These are phyloP conservation scores for Dictyostelium purpureum DNA, from an alignment of 78 protist species.

Conservation along the genomic window DNA sequence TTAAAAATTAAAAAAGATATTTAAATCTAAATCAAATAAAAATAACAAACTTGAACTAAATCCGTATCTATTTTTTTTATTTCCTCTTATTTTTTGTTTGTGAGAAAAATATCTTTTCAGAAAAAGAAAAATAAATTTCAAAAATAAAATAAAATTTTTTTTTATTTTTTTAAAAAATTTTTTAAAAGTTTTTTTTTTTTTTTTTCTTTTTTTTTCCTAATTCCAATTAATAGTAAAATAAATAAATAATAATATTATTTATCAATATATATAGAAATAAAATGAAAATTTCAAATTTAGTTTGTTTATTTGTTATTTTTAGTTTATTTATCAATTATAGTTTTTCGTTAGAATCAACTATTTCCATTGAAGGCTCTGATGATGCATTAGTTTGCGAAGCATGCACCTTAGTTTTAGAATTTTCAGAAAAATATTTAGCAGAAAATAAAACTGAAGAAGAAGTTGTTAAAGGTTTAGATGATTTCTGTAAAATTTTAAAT, in stretches of 20 bases:
- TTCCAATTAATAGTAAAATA: neutral
- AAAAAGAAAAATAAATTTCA: too few relatives aligned
- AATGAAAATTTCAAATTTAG: neutral
- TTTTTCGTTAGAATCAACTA: neutral
- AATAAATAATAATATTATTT: neutral
- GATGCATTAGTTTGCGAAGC: neutral
- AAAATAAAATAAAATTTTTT: too few relatives aligned
- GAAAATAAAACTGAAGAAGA: neutral
- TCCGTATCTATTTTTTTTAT: too few relatives aligned
- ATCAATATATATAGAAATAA: neutral
- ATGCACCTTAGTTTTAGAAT: neutral
- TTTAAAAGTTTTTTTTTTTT: too few relatives aligned
- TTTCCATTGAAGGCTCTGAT: neutral
- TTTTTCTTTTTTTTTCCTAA: neutral
- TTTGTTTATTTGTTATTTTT: neutral
- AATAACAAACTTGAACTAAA: too few relatives aligned
- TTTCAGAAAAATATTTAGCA: neutral
- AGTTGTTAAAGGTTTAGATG: neutral
- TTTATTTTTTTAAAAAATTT: too few relatives aligned
- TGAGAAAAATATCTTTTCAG: too few relatives aligned
- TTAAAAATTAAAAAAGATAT: too few relatives aligned
- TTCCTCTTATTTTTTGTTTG: too few relatives aligned
- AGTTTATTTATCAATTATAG: neutral
- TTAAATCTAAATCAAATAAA: too few relatives aligned
- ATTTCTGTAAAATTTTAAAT: too few relatives aligned